Evolutionary conservation across 2,329 filamentous ascomycete species (phyloP), one percentile per base, ranked within the genome.

Genomic region (Xylogone sp.): DNA sequence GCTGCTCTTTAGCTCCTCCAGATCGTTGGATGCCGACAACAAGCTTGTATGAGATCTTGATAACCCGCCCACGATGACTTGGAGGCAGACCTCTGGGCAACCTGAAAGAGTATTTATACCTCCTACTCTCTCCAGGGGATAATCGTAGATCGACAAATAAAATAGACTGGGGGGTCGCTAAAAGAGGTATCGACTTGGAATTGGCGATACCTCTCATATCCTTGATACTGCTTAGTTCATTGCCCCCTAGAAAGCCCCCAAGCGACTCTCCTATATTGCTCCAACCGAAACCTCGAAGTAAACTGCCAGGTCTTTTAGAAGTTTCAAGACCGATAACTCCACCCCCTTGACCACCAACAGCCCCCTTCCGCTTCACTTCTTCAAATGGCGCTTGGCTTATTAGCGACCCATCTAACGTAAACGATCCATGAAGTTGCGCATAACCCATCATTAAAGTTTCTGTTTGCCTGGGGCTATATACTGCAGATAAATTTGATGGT

Each of bases 391-490:
- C 84, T 39, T 95, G 84, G 62, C 95, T 93, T 53, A 99, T 84
- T 20, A 99, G 74, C 1, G 94, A 96, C 0, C 91, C 91, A 65
- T 99, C 94, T 6, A 99, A 73, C 0, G 85, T 90, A 61, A 99
- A 99, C 0, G 89, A 92, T 3, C 94, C 94, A 68, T 90, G 88
- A 2, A 97, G 83, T 62, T 99, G 94, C 2, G 90, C 93, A 69
- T 96, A 99, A 0, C 92, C 94, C 94, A 99, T 99, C 84, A 99
- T 95, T 49, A 99, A 73, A 1, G 87, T 86, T 66, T 97, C 92
- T 1, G 89, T 84, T 39, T 75, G 67, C 60, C 72, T 75, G 42
- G 74, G 66, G 45, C 73, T 71, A 55, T 39, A 39, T 53, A 68
- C 65, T 49, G 56, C 68, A 54, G 43, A 71, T 52, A 74, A 58